Evolutionary conservation across 148 eudicot genomes (phyloP).

Genomic region (Nyssa sinensis): DNA sequence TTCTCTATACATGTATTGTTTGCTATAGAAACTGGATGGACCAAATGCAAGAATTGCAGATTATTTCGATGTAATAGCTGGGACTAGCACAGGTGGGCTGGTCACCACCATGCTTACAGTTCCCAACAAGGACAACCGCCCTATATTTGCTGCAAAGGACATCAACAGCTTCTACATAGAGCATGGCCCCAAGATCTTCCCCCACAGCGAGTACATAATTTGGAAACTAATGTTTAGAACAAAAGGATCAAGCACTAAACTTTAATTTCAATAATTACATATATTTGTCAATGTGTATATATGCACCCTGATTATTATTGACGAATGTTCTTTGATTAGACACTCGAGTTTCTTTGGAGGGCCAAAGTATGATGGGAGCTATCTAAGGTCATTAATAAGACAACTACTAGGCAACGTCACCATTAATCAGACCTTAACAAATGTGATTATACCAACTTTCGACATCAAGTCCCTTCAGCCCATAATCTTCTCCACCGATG

Average conservation of each 20-base stretch:
- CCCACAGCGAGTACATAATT: neutral
- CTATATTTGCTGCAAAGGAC: neutral
- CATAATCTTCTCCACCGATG: constrained; percentile 18
- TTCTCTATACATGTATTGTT: neutral
- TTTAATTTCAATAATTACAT: no score
- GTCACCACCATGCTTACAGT: neutral
- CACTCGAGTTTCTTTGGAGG: constrained; percentile 8
- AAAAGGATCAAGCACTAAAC: no score
- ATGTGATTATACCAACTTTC: constrained; percentile 16
- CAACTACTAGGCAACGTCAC: constrained; percentile 6
- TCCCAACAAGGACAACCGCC: neutral
- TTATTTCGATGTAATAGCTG: neutral
- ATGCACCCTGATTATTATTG: neutral
- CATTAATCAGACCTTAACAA: constrained; percentile 20
- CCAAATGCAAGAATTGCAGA: neutral
- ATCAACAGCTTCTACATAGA: neutral
- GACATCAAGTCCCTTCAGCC: constrained; percentile 17
- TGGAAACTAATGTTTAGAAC: no score
- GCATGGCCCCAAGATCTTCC: neutral
- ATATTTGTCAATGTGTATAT: neutral
- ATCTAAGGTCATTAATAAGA: constrained; percentile 8
- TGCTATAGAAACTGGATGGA: neutral
- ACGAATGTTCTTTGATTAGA: neutral
- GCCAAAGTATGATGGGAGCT: constrained; percentile 26
- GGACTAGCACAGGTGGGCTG: neutral